Percentiles rank a stretch among this genome's conserved stretches.
phyloP scores from a whole-genome alignment of 2,329 filamentous ascomycete species.

The Cladophialophora chaetospira region DNA sequence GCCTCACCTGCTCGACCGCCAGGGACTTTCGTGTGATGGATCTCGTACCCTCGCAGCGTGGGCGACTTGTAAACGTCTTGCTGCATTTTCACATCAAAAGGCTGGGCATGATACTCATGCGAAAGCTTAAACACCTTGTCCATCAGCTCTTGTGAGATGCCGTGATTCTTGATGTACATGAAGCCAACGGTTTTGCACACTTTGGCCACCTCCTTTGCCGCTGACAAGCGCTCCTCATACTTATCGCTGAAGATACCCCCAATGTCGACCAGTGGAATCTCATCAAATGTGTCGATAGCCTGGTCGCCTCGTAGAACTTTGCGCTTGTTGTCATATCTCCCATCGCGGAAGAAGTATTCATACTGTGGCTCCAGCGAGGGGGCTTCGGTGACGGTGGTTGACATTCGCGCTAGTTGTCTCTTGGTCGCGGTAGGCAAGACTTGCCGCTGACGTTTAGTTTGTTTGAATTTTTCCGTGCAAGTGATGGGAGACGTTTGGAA shows the following conservation, averaged over 20 bases:
- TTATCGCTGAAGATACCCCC: conserved; percentile 20
- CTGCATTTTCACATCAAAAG: conserved; percentile 23
- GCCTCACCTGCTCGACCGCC: conserved; percentile 8
- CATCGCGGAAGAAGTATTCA: conserved; percentile 16
- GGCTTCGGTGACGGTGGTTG: conserved; percentile 9
- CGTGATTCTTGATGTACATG: conserved; percentile 56
- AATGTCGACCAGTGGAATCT: conserved; percentile 24
- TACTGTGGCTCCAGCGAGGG: neutral
- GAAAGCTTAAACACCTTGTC: conserved; percentile 32
- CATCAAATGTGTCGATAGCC: conserved; percentile 12
- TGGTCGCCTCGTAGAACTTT: conserved; percentile 9
- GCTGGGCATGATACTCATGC: conserved; percentile 26
- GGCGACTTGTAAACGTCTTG: conserved; percentile 19
- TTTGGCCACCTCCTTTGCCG: conserved; percentile 42
- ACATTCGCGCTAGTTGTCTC: too few relatives aligned
- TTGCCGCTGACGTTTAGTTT: too few relatives aligned
- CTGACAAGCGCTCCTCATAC: conserved; percentile 5
- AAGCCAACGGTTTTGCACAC: conserved; percentile 54
- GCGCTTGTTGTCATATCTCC: conserved; percentile 10
- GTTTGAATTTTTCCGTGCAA: too few relatives aligned
- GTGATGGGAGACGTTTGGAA: too few relatives aligned
- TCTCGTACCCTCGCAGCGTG: conserved; percentile 22
- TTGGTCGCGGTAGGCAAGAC: too few relatives aligned
- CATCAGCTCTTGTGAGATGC: conserved; percentile 46
- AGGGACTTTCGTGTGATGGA: conserved; percentile 14